Conservation (phyloP, 2,329 filamentous ascomycete genomes). For the Aspergillus sp. region DNA sequence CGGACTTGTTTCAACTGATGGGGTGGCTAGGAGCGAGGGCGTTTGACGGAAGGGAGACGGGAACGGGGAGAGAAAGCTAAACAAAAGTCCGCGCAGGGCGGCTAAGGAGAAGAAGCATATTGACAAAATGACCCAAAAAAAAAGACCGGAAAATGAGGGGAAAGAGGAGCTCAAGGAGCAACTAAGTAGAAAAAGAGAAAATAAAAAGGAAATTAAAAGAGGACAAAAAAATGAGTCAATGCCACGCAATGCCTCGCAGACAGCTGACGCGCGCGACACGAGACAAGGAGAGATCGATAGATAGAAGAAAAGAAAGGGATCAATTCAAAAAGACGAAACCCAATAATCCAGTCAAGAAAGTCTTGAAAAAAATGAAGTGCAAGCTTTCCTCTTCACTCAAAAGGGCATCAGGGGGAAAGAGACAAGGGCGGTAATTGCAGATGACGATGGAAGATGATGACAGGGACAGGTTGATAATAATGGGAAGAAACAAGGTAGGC, state of each 20-base stretch:
- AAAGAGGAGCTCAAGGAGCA: background rate
- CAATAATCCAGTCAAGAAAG: no score
- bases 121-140: slow-evolving; percentile 4
- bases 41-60: slow-evolving; percentile 16
- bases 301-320: slow-evolving; percentile 8
- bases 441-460: slow-evolving; percentile 13
- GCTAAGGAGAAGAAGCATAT: slow-evolving; percentile 6
- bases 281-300: no score
- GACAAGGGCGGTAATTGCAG: slow-evolving; percentile 6
- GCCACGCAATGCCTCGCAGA: slow-evolving; percentile 7
- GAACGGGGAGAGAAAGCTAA: slow-evolving; percentile 13
- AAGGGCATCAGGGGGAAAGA: slow-evolving; percentile 6
- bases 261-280: slow-evolving; percentile 9
- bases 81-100: slow-evolving; percentile 11
- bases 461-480: slow-evolving; percentile 11
- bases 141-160: slow-evolving; percentile 6
- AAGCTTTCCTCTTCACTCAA: background rate
- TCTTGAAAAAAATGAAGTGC: no score
- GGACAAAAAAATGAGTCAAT: slow-evolving; percentile 1
- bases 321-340: slow-evolving; percentile 1
- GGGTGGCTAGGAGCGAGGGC: slow-evolving; percentile 12
- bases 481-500: slow-evolving; percentile 24
- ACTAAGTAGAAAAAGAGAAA: slow-evolving; percentile 6
- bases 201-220: slow-evolving; percentile 5
- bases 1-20: slow-evolving; percentile 12